phyloP scores from a whole-genome alignment of 2,329 filamentous ascomycete genomes.

The Fusarium domesticum region DNA sequence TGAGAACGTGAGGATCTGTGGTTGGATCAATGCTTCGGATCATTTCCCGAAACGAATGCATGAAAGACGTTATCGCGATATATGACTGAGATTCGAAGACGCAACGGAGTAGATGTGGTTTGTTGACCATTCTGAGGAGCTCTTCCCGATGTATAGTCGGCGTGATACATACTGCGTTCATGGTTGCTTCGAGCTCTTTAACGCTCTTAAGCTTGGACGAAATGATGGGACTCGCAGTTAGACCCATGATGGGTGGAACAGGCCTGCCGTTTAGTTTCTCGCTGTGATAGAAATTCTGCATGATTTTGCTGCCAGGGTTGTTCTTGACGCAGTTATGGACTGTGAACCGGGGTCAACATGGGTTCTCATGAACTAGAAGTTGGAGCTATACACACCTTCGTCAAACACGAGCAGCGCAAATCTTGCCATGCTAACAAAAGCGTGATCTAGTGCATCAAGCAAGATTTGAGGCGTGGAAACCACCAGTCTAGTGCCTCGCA shows the following conservation, averaged over 20 bases:
- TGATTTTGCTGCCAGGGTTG: slow-evolving; percentile 66
- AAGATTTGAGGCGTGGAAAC: slow-evolving; percentile 76
- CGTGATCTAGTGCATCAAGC: slow-evolving; percentile 69
- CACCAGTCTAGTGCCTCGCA: slow-evolving; percentile 66
- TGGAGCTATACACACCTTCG: slow-evolving; percentile 57
- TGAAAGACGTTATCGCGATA: slow-evolving; percentile 31
- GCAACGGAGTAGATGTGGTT: slow-evolving; percentile 51
- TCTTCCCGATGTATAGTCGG: slow-evolving; percentile 68
- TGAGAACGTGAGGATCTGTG: slow-evolving; percentile 58
- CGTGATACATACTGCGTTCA: slow-evolving; percentile 67
- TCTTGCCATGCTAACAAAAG: slow-evolving; percentile 62
- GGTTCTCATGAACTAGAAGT: neutral
- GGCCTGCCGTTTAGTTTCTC: slow-evolving; percentile 35
- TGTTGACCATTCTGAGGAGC: slow-evolving; percentile 64
- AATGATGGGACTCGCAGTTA: slow-evolving; percentile 77
- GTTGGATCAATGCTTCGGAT: slow-evolving; percentile 50
- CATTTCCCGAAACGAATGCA: slow-evolving; percentile 44
- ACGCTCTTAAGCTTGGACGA: slow-evolving; percentile 55
- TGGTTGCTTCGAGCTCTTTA: slow-evolving; percentile 61
- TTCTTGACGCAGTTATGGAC: slow-evolving; percentile 71
- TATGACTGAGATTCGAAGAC: slow-evolving; percentile 28
- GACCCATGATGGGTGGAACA: slow-evolving; percentile 68
- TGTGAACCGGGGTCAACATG: slow-evolving; percentile 33
- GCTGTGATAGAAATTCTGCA: slow-evolving; percentile 67
- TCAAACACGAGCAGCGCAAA: slow-evolving; percentile 76